phyloP scores from a whole-genome alignment of 179 eudicot genomes.

The Heliamphora pulchella region DNA sequence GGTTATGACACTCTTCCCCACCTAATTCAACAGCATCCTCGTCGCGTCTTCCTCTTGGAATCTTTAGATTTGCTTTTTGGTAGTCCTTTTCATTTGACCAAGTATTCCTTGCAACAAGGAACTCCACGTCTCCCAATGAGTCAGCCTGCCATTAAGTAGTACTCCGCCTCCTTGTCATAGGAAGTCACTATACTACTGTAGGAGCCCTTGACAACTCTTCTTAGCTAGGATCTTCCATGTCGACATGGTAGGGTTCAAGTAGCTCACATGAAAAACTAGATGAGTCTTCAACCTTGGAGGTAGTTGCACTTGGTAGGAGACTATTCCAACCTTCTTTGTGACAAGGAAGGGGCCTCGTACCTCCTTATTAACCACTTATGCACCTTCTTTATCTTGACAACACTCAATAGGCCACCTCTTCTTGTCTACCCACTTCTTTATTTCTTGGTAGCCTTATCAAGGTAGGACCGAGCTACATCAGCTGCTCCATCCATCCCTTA shows the following conservation, averaged over 20 bases:
- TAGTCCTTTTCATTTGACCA: slow-evolving; percentile 2
- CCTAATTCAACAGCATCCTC: neutral
- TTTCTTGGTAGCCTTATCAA: neutral
- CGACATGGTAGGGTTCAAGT: neutral
- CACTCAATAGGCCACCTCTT: neutral
- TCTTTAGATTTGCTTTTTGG: neutral
- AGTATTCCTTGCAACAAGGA: no score
- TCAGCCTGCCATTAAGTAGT: neutral
- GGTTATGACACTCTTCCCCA: neutral
- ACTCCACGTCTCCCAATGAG: neutral
- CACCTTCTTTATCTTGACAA: neutral
- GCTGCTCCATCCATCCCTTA: neutral
- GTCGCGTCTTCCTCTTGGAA: neutral
- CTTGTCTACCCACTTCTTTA: neutral
- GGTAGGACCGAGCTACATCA: no score
- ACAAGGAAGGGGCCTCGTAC: neutral
- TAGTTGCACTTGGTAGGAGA: neutral
- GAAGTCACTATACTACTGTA: neutral
- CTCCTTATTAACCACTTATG: neutral
- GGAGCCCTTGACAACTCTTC: neutral
- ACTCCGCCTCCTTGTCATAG: neutral
- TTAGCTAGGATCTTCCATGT: neutral
- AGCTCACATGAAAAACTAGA: neutral
- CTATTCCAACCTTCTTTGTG: neutral
- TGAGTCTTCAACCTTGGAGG: neutral